Evolutionary conservation across 139 green algal genomes (phyloP), one percentile per base, ranked within the genome.

Genomic region (Gonium pectorale): DNA sequence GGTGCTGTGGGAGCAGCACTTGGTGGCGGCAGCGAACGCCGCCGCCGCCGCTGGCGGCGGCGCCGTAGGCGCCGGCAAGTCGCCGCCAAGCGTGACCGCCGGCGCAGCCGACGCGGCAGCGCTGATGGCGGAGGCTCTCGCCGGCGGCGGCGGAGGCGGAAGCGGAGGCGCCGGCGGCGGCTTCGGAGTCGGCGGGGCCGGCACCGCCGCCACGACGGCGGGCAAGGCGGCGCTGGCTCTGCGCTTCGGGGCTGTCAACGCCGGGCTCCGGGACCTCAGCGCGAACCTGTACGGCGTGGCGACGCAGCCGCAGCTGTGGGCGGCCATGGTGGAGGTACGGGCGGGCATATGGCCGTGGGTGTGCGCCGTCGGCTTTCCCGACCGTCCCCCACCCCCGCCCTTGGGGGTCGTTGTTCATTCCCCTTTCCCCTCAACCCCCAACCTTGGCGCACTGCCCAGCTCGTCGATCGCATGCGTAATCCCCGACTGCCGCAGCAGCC

Each of bases 281-380:
- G 62, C 22, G 1, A 51, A 38, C 22, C 40, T 89, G 75, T 49
- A 60, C 56, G 29, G 29, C 37, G 54, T 75, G 11, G 38, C 49
- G 37, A 35, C 62, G 29, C 29, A 73, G 38, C 22, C 72, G 52
- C 56, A 86, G 68, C 67, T 89, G 59, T 89, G 85, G 85, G 43
- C 64, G 0, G 54, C 51, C 15, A 81, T 89, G 85, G 51, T 89
- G 77, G 74, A 89, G 85, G 82, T 87, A 43, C 19, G 66, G 54
- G 49, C n/a, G 74, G 37, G 44, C 52, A n/a, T n/a, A n/a, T n/a
- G n/a, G n/a, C n/a, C n/a, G n/a, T n/a, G n/a, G n/a, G n/a, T n/a
- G n/a, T n/a, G n/a, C n/a, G n/a, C n/a, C n/a, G n/a, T n/a, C n/a
- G n/a, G n/a, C n/a, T n/a, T n/a, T n/a, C n/a, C n/a, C n/a, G n/a